These are phyloP conservation scores for Fusarium sacchari DNA, from an alignment of 2,329 filamentous ascomycete species.

Conservation along the genomic window DNA sequence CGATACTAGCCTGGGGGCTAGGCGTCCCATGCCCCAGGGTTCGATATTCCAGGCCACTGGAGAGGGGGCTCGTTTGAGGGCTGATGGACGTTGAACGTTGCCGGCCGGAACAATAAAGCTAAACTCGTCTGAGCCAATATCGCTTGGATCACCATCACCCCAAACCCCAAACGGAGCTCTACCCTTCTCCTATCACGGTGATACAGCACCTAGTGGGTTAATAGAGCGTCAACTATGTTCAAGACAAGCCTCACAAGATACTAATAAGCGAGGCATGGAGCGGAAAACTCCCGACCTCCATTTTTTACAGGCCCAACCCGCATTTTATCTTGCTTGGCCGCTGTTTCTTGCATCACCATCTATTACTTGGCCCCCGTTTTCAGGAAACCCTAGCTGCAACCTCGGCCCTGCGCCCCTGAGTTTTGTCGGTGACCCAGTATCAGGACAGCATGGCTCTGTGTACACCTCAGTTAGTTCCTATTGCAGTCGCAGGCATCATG, in stretches of 20 bases:
- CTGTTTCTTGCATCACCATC: constrained; percentile 38
- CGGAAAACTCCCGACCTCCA: constrained; percentile 7
- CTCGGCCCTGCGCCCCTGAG: constrained; percentile 26
- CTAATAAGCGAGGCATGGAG: constrained; percentile 8
- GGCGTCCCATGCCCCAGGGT: constrained; percentile 10
- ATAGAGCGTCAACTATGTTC: constrained; percentile 6
- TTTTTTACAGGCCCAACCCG: constrained; percentile 2
- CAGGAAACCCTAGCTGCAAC: constrained; percentile 17
- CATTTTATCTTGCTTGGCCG: constrained; percentile 35
- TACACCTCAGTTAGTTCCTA: not conserved
- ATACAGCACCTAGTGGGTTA: constrained; percentile 11
- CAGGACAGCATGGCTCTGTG: constrained; percentile 9
- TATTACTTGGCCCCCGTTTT: constrained; percentile 14
- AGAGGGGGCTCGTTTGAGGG: constrained; percentile 1
- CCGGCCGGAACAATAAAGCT: constrained; percentile 34
- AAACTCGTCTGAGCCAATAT: constrained; percentile 15
- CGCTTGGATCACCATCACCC: constrained; percentile 24
- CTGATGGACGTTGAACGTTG: constrained; percentile 35
- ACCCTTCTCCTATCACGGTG: constrained; percentile 8
- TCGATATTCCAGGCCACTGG: constrained; percentile 16
- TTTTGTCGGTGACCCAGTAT: constrained; percentile 30
- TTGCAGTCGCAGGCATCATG: constrained; percentile 8
- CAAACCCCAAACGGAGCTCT: constrained; percentile 12
- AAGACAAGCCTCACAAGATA: constrained; percentile 22
- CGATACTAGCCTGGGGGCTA: constrained; percentile 10